phyloP scores from a whole-genome alignment of 2,329 filamentous ascomycete genomes.

The Penicillium sp. region DNA sequence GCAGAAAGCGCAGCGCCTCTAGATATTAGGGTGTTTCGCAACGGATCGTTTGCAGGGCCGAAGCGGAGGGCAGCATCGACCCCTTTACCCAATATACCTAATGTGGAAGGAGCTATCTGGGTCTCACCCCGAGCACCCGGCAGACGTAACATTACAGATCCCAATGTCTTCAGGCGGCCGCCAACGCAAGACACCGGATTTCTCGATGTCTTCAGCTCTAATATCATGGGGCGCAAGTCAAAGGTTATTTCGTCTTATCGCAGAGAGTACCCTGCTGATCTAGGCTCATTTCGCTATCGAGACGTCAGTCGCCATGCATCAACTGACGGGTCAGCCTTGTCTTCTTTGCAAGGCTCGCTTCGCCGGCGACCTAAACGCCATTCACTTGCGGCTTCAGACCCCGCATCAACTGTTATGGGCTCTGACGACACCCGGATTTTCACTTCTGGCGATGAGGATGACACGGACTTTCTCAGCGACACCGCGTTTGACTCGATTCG shows the following conservation, averaged over 20 bases:
- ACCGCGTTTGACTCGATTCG: conserved; percentile 67
- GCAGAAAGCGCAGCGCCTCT: conserved; percentile 26
- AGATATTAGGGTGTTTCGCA: conserved; percentile 40
- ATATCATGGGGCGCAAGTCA: conserved; percentile 20
- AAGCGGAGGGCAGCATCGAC: conserved; percentile 39
- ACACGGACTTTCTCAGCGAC: conserved; percentile 65
- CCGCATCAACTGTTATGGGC: conserved; percentile 62
- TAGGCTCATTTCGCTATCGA: conserved; percentile 22
- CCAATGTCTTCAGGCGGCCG: conserved; percentile 43
- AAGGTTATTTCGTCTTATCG: conserved; percentile 30
- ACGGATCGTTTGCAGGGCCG: conserved; percentile 32
- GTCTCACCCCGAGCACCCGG: conserved; percentile 30
- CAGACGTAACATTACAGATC: conserved; percentile 49
- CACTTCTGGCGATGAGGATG: conserved; percentile 64
- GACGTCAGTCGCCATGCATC: conserved; percentile 28
- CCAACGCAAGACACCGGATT: conserved; percentile 35
- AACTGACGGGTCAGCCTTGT: conserved; percentile 34
- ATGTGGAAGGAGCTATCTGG: conserved; percentile 33
- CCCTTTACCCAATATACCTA: conserved; percentile 31
- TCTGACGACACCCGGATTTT: conserved; percentile 65
- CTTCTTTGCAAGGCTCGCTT: conserved; percentile 35
- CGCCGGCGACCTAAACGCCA: conserved; percentile 55
- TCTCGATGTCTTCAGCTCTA: conserved; percentile 21
- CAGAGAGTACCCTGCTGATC: conserved; percentile 30
- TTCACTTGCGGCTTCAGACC: conserved; percentile 63